These are phyloP conservation scores for Hypsizygus marmoreus DNA, from an alignment of 768 basidiomycete species.

Conservation along the genomic window DNA sequence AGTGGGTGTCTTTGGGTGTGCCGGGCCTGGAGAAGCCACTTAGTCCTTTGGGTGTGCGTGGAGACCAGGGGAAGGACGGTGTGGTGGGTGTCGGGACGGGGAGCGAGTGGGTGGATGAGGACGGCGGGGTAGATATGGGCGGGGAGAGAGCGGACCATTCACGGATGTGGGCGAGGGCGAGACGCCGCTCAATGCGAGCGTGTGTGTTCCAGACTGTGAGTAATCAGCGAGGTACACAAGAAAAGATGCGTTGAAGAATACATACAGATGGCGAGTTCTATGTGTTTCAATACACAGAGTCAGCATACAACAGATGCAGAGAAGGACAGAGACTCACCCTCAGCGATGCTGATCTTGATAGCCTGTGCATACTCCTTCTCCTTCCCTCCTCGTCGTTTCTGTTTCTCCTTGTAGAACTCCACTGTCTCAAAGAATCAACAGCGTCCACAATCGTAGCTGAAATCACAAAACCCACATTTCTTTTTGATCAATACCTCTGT, in stretches of 20 bases:
- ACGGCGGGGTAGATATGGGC: conserved; percentile 9
- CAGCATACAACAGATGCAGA: not conserved
- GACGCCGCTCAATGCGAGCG: conserved; percentile 51
- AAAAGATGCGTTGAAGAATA: conserved; percentile 6
- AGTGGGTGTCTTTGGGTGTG: conserved; percentile 13
- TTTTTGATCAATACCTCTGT: conserved; percentile 80
- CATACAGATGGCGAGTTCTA: conserved; percentile 75
- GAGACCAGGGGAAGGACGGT: conserved; percentile 2
- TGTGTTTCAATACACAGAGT: not conserved
- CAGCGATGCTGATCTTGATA: conserved; percentile 69
- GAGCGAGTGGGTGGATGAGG: conserved; percentile 8
- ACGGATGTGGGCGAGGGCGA: conserved; percentile 62
- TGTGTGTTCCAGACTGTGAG: conserved; percentile 78
- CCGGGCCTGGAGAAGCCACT: conserved; percentile 16
- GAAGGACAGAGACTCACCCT: conserved; percentile 47
- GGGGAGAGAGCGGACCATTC: conserved; percentile 55
- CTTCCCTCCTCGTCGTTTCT: conserved; percentile 53
- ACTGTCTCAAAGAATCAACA: conserved; percentile 40
- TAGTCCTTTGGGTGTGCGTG: conserved; percentile 5
- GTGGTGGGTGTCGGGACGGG: conserved; percentile 5
- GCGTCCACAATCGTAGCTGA: not conserved
- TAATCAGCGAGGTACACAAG: not conserved
- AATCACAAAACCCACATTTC: conserved; percentile 50
- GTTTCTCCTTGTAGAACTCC: conserved; percentile 74
- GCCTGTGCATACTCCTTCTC: conserved; percentile 51